Conservation (phyloP, 306 rosid species). For the Macrotyloma uniflorum region DNA sequence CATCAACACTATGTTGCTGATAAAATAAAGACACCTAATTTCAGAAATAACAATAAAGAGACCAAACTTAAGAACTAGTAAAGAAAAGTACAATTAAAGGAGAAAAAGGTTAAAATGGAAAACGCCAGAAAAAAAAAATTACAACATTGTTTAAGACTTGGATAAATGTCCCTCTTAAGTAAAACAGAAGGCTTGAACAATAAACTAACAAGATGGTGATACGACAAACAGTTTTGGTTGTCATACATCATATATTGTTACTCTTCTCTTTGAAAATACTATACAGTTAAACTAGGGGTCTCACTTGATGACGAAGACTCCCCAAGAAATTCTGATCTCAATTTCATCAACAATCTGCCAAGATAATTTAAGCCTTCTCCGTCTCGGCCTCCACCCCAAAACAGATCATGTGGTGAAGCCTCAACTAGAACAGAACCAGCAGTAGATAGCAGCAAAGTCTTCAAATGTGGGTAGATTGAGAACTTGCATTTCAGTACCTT, state of each 20-base stretch:
- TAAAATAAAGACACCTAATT: neutral
- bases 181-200: neutral
- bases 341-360: constrained; percentile 83
- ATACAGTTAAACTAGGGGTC: constrained; percentile 39
- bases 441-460: constrained; percentile 78
- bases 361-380: constrained; percentile 94
- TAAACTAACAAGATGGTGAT: neutral
- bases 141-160: neutral
- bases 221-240: constrained; percentile 1
- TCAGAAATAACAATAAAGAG: neutral
- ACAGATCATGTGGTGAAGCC: constrained; percentile 89
- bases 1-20: no score
- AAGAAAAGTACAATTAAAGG: neutral
- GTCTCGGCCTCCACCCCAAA: constrained; percentile 96
- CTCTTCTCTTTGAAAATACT: constrained; percentile 15
- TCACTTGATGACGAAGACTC: constrained; percentile 50
- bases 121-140: neutral
- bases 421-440: constrained; percentile 88
- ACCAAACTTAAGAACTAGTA: neutral
- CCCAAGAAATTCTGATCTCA: constrained; percentile 86
- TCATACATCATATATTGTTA: neutral
- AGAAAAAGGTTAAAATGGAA: neutral
- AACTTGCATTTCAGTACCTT: constrained; percentile 83
- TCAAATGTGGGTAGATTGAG: constrained; percentile 78
- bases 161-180: neutral